phyloP scores from a whole-genome alignment of 768 basidiomycete species.

The Trametes sanguinea region DNA sequence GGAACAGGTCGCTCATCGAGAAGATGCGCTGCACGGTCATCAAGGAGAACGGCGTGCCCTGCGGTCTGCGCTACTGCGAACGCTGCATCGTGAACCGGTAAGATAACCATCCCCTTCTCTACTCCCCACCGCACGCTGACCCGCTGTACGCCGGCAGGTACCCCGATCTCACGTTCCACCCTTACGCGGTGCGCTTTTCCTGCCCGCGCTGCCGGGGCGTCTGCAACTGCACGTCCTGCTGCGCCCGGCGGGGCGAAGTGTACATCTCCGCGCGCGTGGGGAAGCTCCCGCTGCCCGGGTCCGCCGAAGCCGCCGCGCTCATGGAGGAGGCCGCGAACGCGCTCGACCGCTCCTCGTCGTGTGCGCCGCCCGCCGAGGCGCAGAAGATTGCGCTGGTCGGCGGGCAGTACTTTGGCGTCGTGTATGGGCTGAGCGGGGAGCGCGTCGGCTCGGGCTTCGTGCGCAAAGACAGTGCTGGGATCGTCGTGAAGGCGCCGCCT shows the following conservation, averaged over 20 bases:
- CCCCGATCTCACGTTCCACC: slow-evolving; percentile 40
- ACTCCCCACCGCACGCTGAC: background rate
- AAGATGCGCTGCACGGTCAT: slow-evolving; percentile 41
- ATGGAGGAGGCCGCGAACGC: background rate
- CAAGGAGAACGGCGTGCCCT: slow-evolving; percentile 22
- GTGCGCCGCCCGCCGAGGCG: no score
- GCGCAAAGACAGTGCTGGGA: background rate
- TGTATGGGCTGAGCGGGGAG: slow-evolving; percentile 6
- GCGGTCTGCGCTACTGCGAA: slow-evolving; percentile 39
- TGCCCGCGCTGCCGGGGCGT: slow-evolving; percentile 49
- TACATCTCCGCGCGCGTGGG: slow-evolving; percentile 37
- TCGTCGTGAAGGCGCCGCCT: slow-evolving; percentile 3
- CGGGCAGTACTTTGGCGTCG: slow-evolving; percentile 9
- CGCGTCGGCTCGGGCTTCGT: slow-evolving; percentile 20
- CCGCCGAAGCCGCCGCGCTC: slow-evolving; percentile 11
- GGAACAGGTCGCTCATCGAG: slow-evolving; percentile 28
- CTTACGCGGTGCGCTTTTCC: slow-evolving; percentile 29
- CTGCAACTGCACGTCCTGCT: slow-evolving; percentile 54
- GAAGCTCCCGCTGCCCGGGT: slow-evolving; percentile 9
- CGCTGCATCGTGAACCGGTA: slow-evolving; percentile 39
- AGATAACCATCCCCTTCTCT: slow-evolving; percentile 1
- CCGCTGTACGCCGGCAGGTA: slow-evolving; percentile 33
- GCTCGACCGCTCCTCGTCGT: no score
- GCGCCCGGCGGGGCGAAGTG: slow-evolving; percentile 46
- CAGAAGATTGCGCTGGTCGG: background rate